These are phyloP conservation scores for Dipteronia sinensis DNA, from an alignment of 345 rosid species.

Conservation along the genomic window DNA sequence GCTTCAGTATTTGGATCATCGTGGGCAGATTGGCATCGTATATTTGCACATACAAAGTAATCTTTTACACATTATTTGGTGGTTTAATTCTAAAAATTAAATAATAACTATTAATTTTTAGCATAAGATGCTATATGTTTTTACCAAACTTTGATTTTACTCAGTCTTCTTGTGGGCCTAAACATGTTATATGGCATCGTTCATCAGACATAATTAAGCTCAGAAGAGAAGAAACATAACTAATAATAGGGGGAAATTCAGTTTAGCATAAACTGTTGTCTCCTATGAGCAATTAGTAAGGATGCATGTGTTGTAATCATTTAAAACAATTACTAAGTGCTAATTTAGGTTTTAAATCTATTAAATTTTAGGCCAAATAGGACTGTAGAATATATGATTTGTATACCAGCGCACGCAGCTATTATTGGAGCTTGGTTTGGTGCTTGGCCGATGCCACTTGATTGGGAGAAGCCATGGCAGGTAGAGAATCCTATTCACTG, in stretches of 20 bases:
- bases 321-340: neutral
- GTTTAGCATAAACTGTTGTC: neutral
- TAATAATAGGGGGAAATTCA: neutral
- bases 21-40: conserved; percentile 72
- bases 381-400: conserved; percentile 63
- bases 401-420: conserved; percentile 81
- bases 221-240: neutral
- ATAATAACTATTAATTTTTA: neutral
- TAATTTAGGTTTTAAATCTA: conserved; percentile 19
- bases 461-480: conserved; percentile 99
- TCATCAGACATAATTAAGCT: neutral
- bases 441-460: conserved; percentile 99
- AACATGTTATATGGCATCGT: neutral
- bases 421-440: conserved; percentile 93
- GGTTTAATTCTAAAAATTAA: neutral
- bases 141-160: neutral
- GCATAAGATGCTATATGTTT: neutral
- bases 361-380: conserved; percentile 49
- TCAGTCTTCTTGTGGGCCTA: neutral
- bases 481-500: conserved; percentile 26
- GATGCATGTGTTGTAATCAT: neutral
- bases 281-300: neutral
- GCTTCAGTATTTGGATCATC: conserved; percentile 75
- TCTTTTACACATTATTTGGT: conserved; percentile 14
- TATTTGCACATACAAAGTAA: conserved; percentile 65